These are phyloP conservation scores for Venturia effusa DNA, from an alignment of 2,329 filamentous ascomycete genomes.

Conservation along the genomic window DNA sequence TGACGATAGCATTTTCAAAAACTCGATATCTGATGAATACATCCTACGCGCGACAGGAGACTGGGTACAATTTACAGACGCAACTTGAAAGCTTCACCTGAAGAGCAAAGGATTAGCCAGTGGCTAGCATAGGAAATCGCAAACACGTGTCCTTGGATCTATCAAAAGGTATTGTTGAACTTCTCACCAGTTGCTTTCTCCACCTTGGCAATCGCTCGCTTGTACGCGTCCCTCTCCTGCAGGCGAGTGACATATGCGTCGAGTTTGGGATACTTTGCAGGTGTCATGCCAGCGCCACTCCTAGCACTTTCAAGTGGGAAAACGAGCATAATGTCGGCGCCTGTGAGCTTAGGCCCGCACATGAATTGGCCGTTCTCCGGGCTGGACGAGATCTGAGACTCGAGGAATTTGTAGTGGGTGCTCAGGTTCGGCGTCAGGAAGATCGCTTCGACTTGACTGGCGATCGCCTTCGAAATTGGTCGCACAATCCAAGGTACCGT, in stretches of 20 bases:
- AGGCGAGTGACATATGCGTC: slow-evolving; percentile 34
- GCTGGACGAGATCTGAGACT: slow-evolving; percentile 36
- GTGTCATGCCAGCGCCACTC: slow-evolving; percentile 25
- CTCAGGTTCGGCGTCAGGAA: slow-evolving; percentile 39
- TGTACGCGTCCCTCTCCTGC: slow-evolving; percentile 35
- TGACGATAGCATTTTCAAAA: neutral
- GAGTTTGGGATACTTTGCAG: slow-evolving; percentile 36
- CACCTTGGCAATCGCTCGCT: slow-evolving; percentile 38
- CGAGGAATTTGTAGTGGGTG: slow-evolving; percentile 40
- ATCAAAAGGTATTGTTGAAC: slow-evolving; percentile 1
- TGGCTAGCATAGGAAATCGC: neutral
- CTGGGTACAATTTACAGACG: neutral
- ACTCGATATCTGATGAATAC: neutral
- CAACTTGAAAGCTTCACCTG: neutral
- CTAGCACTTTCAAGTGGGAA: slow-evolving; percentile 39
- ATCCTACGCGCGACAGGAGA: neutral
- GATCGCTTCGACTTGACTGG: slow-evolving; percentile 32
- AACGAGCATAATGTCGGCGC: slow-evolving; percentile 42
- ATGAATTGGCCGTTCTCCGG: slow-evolving; percentile 40
- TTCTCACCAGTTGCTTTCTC: slow-evolving; percentile 30
- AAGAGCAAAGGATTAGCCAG: neutral
- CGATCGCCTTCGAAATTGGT: slow-evolving; percentile 48
- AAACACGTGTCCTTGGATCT: neutral
- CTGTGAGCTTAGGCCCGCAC: slow-evolving; percentile 37
- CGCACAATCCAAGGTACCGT: slow-evolving; percentile 59